Base-by-base conservation (phyloP, 164 flowering plant species). In the Platanus orientalis region DNA sequence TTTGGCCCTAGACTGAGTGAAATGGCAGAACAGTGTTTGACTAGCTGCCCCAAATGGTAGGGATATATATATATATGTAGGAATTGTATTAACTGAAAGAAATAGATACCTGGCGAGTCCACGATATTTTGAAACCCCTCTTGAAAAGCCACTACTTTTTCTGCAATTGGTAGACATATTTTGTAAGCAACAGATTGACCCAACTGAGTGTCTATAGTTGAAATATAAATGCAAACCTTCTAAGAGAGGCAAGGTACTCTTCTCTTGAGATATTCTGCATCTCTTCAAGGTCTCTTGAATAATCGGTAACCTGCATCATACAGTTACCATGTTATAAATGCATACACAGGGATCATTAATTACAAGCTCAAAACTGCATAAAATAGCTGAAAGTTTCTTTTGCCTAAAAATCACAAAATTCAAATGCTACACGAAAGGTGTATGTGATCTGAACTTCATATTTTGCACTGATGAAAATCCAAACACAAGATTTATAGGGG, bases 141-240 rank as follows among this genome's bases (percentile, higher is more conserved):
- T 88, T 32, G 99, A 85, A 78, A 90, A 92, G 60, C 97, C 94
- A 73, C 97, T 92, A 75, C 97, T 92, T 82, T 95, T 95, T 72
- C 99, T 95, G 96, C 80, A 84, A 17, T 49, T 52, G 17, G 40
- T 16, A 54, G 71, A 23, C 27, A 67, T 57, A 6, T 30, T 63
- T 0, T 6, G 50, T 73, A 57, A 73, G 79, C 48, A 70, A 62
- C 27, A 29, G 32, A 28, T 40, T 19, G 27, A 19, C n/a, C n/a
- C n/a, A 48, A 68, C 54, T 23, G 29, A 56, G 16, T 56, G 45
- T 45, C 26, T 9, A 61, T n/a, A 42, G 47, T 51, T 54, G 40
- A n/a, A n/a, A n/a, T n/a, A n/a, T n/a, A n/a, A 23, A 52, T 48
- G 54, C 69, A 34, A 32, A 92, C 99, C 99, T 84, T 58, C 99